Evolutionary conservation across 2,329 filamentous ascomycete genomes (phyloP).

Genomic region (Exserohilum turcica): DNA sequence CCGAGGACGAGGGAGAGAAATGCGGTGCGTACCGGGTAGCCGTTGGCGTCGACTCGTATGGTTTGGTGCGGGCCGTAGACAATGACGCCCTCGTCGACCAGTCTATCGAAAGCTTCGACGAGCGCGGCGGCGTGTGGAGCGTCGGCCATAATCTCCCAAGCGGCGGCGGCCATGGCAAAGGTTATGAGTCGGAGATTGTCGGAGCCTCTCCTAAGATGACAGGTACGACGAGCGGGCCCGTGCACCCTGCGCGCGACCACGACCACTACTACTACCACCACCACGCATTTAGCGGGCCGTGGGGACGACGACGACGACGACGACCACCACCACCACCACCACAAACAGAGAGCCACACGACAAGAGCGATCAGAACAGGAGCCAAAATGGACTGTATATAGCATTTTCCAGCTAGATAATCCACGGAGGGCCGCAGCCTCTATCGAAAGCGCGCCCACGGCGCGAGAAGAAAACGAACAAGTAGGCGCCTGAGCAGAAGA

Average conservation of each 20-base stretch:
- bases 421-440: constrained; percentile 8
- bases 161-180: not conserved
- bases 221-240: constrained; percentile 11
- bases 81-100: constrained; percentile 32
- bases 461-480: not conserved
- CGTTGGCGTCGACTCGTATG: constrained; percentile 25
- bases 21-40: constrained; percentile 32
- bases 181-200: constrained; percentile 1
- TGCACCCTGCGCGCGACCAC: constrained; percentile 14
- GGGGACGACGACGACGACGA: no score
- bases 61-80: constrained; percentile 31
- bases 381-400: constrained; percentile 5
- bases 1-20: no score
- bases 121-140: constrained; percentile 20
- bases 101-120: constrained; percentile 28
- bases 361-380: not conserved
- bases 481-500: constrained; percentile 3
- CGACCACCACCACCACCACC: no score
- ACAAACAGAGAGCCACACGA: constrained; percentile 1
- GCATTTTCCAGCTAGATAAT: constrained; percentile 14
- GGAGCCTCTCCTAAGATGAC: constrained; percentile 9
- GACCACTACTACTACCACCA: not conserved
- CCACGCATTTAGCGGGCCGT: constrained; percentile 7
- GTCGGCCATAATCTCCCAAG: constrained; percentile 12
- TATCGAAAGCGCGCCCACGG: constrained; percentile 1